A percentile compares a stretch with the other conserved stretches of the same genome.
Evolutionary conservation across 2,329 filamentous ascomycete genomes (phyloP).

Genomic region (Penicillium crustosum): DNA sequence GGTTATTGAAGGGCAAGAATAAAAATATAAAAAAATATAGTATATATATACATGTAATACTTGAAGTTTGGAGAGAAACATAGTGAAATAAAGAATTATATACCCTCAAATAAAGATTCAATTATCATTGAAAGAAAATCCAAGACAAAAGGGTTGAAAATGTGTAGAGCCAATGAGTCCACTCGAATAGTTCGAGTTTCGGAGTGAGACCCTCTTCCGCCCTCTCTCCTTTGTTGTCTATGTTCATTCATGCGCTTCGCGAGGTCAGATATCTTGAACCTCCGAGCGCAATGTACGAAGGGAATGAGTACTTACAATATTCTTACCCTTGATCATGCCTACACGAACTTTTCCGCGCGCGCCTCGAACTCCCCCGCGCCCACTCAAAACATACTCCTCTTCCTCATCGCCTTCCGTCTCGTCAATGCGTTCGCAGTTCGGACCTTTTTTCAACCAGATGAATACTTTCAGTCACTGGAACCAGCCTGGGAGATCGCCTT

Average conservation of each 20-base stretch:
- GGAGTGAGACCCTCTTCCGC: not conserved
- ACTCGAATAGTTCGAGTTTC: not conserved
- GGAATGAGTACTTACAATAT: not conserved
- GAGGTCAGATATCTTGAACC: not conserved
- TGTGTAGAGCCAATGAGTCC: too few species aligned
- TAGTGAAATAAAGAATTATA: not conserved
- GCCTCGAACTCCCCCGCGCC: slow-evolving; percentile 11
- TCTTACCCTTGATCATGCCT: slow-evolving; percentile 7
- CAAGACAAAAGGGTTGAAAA: not conserved
- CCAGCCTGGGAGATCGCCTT: slow-evolving; percentile 90
- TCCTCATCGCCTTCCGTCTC: slow-evolving; percentile 67
- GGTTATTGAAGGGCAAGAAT: slow-evolving; percentile 8
- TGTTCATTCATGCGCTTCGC: not conserved
- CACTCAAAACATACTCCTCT: slow-evolving; percentile 36
- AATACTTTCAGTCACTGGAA: slow-evolving; percentile 94
- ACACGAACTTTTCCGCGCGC: slow-evolving; percentile 10
- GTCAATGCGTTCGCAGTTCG: slow-evolving; percentile 74
- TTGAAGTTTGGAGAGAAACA: not conserved
- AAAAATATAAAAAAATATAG: not conserved
- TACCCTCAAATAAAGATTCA: too few species aligned
- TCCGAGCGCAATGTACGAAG: slow-evolving; percentile 4
- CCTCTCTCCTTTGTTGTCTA: not conserved
- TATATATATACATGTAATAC: too few species aligned
- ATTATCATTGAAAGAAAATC: not conserved
- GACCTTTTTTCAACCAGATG: slow-evolving; percentile 98